A percentile compares a stretch with the other conserved stretches of the same genome.
Evolutionary conservation across 345 rosid species (phyloP).

Genomic region (Excoecaria agallocha): DNA sequence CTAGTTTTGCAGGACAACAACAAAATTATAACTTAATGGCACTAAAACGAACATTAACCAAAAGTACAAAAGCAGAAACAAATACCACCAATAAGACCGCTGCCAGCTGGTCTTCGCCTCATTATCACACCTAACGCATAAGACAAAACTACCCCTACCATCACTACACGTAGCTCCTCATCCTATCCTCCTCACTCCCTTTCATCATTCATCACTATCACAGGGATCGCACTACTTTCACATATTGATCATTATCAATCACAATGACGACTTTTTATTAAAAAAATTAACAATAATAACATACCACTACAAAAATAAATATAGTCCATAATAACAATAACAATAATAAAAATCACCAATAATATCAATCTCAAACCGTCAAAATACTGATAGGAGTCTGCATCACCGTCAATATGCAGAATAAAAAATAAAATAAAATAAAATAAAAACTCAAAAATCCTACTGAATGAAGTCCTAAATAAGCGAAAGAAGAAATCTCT

Average conservation of each 20-base stretch:
- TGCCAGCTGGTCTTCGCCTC: background rate
- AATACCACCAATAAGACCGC: background rate
- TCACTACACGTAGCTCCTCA: background rate
- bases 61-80: background rate
- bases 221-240: background rate
- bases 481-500: background rate
- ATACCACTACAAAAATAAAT: background rate
- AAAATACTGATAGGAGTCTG: conserved; percentile 15
- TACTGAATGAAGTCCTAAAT: conserved; percentile 6
- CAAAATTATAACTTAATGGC: no score
- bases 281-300: background rate
- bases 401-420: conserved; percentile 23
- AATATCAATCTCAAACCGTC: conserved; percentile 34
- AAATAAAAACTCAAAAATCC: background rate
- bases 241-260: background rate
- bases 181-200: background rate
- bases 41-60: no score
- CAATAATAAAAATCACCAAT: background rate
- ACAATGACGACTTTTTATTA: background rate
- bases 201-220: background rate
- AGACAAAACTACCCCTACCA: conserved; percentile 4
- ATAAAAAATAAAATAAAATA: conserved; percentile 16
- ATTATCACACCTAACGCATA: background rate
- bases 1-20: background rate
- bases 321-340: background rate